phyloP scores from a whole-genome alignment of 352 stramenopile genomes.

The Phytophthora pini region DNA sequence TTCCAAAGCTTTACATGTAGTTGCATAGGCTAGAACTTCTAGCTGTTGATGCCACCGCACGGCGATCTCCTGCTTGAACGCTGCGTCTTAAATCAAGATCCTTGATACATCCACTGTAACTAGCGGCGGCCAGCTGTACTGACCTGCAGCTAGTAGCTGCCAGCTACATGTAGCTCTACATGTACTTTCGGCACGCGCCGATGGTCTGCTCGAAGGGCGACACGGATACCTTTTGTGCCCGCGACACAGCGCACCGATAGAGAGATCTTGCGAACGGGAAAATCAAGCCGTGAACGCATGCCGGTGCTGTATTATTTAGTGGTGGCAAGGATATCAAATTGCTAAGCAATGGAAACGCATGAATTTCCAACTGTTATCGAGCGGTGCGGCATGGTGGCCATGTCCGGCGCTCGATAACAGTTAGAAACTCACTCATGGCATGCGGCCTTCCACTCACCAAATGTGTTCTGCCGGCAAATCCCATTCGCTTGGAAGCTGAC shows the following conservation, averaged over 20 bases:
- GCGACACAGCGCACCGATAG: not conserved
- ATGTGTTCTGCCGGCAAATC: slow-evolving; percentile 18
- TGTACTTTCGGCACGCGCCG: slow-evolving; percentile 13
- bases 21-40: no score
- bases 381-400: no score
- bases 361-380: no score
- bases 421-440: not conserved
- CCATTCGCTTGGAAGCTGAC: slow-evolving; percentile 7
- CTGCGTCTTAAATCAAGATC: no score
- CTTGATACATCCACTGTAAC: no score
- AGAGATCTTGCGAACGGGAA: slow-evolving; percentile 15
- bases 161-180: not conserved
- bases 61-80: no score
- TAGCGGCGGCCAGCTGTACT: not conserved
- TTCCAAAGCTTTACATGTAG: no score
- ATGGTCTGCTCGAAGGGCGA: slow-evolving; percentile 20
- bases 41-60: not conserved
- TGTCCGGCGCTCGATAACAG: no score
- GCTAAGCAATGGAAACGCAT: not conserved
- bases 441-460: slow-evolving; percentile 15
- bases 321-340: no score
- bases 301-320: not conserved
- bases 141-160: not conserved
- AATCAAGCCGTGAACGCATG: slow-evolving; percentile 15
- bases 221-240: slow-evolving; percentile 2